Conservation (phyloP, 2,329 filamentous ascomycete genomes). For the Xylaria sp. region DNA sequence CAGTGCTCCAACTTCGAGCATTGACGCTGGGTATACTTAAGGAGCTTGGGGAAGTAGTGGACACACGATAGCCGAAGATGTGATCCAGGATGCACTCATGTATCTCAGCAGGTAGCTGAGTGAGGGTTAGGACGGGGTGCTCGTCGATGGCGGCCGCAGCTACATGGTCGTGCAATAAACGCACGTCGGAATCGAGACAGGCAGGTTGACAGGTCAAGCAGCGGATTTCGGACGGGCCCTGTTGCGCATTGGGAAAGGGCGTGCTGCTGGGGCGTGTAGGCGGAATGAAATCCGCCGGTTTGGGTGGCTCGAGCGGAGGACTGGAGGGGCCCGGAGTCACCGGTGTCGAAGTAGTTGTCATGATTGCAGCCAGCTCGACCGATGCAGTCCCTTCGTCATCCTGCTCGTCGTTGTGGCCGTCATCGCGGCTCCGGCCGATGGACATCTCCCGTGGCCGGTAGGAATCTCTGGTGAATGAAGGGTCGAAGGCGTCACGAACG, state of each 20-base stretch:
- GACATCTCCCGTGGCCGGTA: slow-evolving; percentile 45
- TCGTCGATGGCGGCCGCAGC: slow-evolving; percentile 42
- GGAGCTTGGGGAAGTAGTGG: slow-evolving; percentile 66
- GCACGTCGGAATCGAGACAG: slow-evolving; percentile 44
- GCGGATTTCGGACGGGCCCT: slow-evolving; percentile 56
- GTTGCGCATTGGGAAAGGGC: slow-evolving; percentile 66
- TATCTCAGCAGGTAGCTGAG: slow-evolving; percentile 73
- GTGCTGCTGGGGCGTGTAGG: slow-evolving; percentile 68
- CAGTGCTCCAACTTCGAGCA: slow-evolving; percentile 70
- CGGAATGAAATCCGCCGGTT: slow-evolving; percentile 59
- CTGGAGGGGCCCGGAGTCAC: slow-evolving; percentile 65
- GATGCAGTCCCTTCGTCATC: slow-evolving; percentile 54
- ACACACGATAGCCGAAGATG: slow-evolving; percentile 74
- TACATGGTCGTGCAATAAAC: slow-evolving; percentile 44
- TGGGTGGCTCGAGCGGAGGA: slow-evolving; percentile 60
- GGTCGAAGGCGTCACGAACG: slow-evolving; percentile 42
- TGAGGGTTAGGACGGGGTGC: slow-evolving; percentile 53
- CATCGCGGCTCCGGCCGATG: slow-evolving; percentile 35
- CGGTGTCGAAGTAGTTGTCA: slow-evolving; percentile 62
- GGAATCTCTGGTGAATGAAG: slow-evolving; percentile 43
- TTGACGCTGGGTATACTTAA: slow-evolving; percentile 62
- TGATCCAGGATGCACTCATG: slow-evolving; percentile 78
- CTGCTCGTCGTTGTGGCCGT: slow-evolving; percentile 41
- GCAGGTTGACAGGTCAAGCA: slow-evolving; percentile 54
- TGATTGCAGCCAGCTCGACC: slow-evolving; percentile 57